A percentile compares a stretch with the other conserved stretches of the same genome.
phyloP scores from a whole-genome alignment of 2,329 filamentous ascomycete species.

The Tricladium varicosporioides region DNA sequence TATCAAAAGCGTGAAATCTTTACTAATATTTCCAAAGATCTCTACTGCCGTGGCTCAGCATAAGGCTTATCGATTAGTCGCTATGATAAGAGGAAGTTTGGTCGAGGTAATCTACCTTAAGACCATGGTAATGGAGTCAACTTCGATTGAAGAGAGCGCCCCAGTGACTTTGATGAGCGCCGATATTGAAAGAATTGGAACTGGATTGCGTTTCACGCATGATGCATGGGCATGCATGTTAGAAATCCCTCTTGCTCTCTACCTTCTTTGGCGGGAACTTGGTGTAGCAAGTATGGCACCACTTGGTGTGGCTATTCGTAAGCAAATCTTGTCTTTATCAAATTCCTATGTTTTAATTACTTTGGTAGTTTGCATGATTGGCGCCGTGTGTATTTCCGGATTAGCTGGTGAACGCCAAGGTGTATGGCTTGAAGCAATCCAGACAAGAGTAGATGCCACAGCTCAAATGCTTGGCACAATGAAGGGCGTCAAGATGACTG shows the following conservation, averaged over 20 bases:
- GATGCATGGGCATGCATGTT: slow-evolving; percentile 39
- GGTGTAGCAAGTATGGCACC: slow-evolving; percentile 18
- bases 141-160: slow-evolving; percentile 33
- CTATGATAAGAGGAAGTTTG: slow-evolving; percentile 2
- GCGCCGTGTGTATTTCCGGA: slow-evolving; percentile 10
- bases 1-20: neutral
- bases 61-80: neutral
- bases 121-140: slow-evolving; percentile 32
- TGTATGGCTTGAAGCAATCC: slow-evolving; percentile 28
- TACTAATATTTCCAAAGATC: neutral
- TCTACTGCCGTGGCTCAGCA: neutral
- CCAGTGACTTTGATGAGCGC: slow-evolving; percentile 44
- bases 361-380: slow-evolving; percentile 26
- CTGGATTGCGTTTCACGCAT: slow-evolving; percentile 33
- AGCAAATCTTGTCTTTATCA: too few species aligned
- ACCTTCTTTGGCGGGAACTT: slow-evolving; percentile 34
- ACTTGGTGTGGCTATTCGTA: slow-evolving; percentile 18
- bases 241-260: slow-evolving; percentile 36
- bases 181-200: slow-evolving; percentile 40
- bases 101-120: slow-evolving; percentile 34
- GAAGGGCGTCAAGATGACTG: slow-evolving; percentile 31
- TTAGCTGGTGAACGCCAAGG: neutral
- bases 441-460: slow-evolving; percentile 28
- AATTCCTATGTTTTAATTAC: too few species aligned
- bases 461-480: slow-evolving; percentile 25